These are phyloP conservation scores for Spergularia azorica DNA, from an alignment of 179 eudicot species.

Conservation along the genomic window DNA sequence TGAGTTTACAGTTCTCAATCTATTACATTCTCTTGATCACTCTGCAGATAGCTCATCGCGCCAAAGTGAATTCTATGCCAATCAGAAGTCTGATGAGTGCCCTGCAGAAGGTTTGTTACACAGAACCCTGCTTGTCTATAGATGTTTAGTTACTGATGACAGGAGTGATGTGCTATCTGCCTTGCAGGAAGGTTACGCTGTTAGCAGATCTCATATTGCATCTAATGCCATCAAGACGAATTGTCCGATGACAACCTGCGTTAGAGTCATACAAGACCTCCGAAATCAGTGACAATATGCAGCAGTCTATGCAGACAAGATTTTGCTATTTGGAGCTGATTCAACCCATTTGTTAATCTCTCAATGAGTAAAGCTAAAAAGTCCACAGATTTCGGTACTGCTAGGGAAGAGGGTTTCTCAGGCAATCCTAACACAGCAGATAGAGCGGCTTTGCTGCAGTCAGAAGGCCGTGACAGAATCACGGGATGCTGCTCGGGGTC, in stretches of 20 bases:
- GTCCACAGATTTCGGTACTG: too few species aligned
- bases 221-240: slow-evolving; percentile 85
- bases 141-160: slow-evolving; percentile 11
- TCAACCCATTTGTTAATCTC: too few species aligned
- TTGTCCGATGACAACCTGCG: slow-evolving; percentile 75
- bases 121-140: not conserved
- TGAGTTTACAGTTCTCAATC: not conserved
- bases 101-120: slow-evolving; percentile 59
- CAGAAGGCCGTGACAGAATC: too few species aligned
- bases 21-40: not conserved
- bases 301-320: too few species aligned
- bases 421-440: too few species aligned
- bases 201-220: slow-evolving; percentile 72
- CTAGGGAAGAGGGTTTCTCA: too few species aligned
- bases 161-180: slow-evolving; percentile 79
- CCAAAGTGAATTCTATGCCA: slow-evolving; percentile 79
- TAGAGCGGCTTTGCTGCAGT: too few species aligned
- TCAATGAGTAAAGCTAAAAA: too few species aligned
- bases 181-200: slow-evolving; percentile 84
- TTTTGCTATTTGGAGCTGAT: too few species aligned
- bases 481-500: too few species aligned
- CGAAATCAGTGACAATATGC: slow-evolving; percentile 13
- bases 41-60: slow-evolving; percentile 75
- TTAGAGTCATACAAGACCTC: slow-evolving; percentile 58
- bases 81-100: slow-evolving; percentile 45